Evolutionary conservation across 2,329 filamentous ascomycete genomes (phyloP), one percentile per base, ranked within the genome.

Genomic region (Cladorrhinum sp.): DNA sequence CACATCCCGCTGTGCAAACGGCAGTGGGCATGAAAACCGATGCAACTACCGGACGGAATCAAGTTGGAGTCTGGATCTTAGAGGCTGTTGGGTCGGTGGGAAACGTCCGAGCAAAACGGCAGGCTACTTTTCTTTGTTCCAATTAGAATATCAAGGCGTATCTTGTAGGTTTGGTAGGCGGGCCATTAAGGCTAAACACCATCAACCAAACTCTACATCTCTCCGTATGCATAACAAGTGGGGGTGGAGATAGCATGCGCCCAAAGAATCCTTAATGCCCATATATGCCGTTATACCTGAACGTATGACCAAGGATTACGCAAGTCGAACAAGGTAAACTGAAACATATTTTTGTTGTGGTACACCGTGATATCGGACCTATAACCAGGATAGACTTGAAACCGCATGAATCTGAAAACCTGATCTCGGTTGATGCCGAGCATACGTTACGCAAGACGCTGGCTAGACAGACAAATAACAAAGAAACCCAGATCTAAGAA

Each of bases 361-460:
- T 36, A 36, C 9, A 10, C 33, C 33, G 14, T 36, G 33, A 10
- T 36, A 3, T 36, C 33, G 33, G 33, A 16, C 33, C 14, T 46
- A 46, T 46, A 42, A 42, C n/a, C 42, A 7, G 14, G 42, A 46
- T 46, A 46, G 14, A 12, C 18, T 18, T 46, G 42, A 54, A 49
- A 57, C 16, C 2, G 54, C 54, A 57, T 49, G 54, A 49, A 49
- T 46, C 14, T 12, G 39, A 23, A 46, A 49, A 16, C 54, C 46
- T 49, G 54, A 46, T 49, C 26, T 57, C 36, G 36, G 39, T 49
- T 49, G 20, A 46, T 55, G 53, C 36, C 33, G 42, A 46, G n/a
- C 18, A 46, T 18, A 46, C n/a, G 42, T 46, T 46, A 36, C 33
- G 33, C 33, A 36, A 36, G 33, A 36, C 33, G 42, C 42, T 46